These are phyloP conservation scores for Pelargonium fulgidum DNA, from an alignment of 441 rosid species.

Conservation along the genomic window DNA sequence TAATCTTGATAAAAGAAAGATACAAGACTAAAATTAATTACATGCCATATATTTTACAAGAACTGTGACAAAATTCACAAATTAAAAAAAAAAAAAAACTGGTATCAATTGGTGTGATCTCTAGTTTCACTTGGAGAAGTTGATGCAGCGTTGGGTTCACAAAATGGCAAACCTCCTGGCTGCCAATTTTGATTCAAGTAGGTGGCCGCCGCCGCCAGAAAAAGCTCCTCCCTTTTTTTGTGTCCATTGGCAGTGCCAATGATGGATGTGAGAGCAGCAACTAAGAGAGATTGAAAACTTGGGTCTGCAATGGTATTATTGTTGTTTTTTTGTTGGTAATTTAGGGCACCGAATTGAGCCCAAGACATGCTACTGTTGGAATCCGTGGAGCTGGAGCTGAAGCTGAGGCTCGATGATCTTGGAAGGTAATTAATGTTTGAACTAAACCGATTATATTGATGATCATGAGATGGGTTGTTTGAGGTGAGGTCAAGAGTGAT, in stretches of 20 bases:
- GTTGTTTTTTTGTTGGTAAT: no score
- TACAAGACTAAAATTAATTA: no score
- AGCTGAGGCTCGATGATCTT: no score
- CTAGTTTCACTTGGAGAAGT: constrained; percentile 27
- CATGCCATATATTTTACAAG: no score
- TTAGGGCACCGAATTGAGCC: no score
- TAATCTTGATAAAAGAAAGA: no score
- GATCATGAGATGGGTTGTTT: constrained; percentile 16
- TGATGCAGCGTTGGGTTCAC: constrained; percentile 32
- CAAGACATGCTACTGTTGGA: no score
- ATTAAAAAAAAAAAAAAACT: no score
- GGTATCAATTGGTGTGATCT: constrained; percentile 16
- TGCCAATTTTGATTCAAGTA: constrained; percentile 30
- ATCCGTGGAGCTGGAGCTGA: no score
- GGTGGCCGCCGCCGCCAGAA: constrained; percentile 30
- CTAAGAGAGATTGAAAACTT: constrained; percentile 67
- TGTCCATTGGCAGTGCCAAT: constrained; percentile 32
- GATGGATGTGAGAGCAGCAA: constrained; percentile 63
- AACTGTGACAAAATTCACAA: no score
- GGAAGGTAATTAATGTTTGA: constrained; percentile 8
- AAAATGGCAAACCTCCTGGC: constrained; percentile 29
- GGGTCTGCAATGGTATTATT: constrained; percentile 57
- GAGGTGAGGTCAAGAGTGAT: constrained; percentile 61
- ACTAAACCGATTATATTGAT: constrained; percentile 38
- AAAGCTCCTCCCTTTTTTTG: constrained; percentile 28